Evolutionary conservation across 148 eudicot species (phyloP).

Genomic region (Silene uniflora): DNA sequence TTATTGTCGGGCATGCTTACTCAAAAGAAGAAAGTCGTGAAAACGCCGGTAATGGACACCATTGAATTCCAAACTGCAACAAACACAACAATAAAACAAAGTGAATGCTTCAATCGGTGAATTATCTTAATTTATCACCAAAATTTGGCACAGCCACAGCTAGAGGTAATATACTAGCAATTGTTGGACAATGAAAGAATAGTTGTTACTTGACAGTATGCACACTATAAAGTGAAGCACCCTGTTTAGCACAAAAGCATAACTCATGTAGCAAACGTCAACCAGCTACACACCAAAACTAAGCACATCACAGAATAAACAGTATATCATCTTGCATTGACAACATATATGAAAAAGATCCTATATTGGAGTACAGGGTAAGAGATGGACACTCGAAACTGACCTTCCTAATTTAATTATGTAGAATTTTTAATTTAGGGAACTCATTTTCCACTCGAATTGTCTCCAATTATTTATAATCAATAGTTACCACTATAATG

Average conservation of each 20-base stretch:
- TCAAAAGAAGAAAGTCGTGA: conserved; percentile 70
- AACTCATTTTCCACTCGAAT: not conserved
- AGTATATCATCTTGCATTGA: not conserved
- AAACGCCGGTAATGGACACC: conserved; percentile 85
- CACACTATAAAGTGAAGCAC: not conserved
- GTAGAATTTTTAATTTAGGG: not conserved
- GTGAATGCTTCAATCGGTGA: not conserved
- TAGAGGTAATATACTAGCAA: not conserved
- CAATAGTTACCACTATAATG: not conserved
- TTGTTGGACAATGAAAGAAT: not conserved
- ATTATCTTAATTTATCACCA: not conserved
- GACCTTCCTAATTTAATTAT: not conserved
- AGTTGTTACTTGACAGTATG: not conserved
- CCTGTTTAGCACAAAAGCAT: not conserved
- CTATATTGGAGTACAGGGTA: not conserved
- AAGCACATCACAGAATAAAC: not conserved
- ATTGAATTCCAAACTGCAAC: conserved; percentile 91
- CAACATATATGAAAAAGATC: not conserved
- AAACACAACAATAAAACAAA: conserved; percentile 15
- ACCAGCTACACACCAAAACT: conserved; percentile 2
- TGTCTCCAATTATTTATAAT: no score
- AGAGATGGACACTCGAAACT: not conserved
- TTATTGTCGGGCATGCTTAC: conserved; percentile 48
- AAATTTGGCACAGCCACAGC: not conserved
- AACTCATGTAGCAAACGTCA: conserved; percentile 3